Evolutionary conservation across 2,329 filamentous ascomycete genomes (phyloP), one percentile per base, ranked within the genome.

Genomic region (Aspergillus sp.): DNA sequence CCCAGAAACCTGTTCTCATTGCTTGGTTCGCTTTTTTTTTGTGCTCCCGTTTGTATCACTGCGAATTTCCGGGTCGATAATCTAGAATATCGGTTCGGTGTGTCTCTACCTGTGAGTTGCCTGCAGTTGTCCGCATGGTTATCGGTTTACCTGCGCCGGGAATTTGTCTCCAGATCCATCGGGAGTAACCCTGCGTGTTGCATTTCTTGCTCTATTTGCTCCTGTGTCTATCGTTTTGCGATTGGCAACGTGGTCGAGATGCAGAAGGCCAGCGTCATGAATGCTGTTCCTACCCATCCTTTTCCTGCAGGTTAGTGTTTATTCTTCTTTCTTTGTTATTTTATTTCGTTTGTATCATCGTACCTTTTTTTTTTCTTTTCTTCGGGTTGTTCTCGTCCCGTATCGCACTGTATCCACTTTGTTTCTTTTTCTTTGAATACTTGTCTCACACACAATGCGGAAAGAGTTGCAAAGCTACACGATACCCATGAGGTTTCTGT

Each of bases 221-320:
- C 33, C 15, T 17, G n/a, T 35, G 6, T 35, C 15, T 35, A 17
- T 35, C 33, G 33, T 7, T 7, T 35, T 35, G 25, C 15, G 33
- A 7, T 15, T 35, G n/a, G 25, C 9, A 30, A 10, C 25, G 4
- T 30, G 9, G 25, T 30, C 25, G 15, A 35, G 33, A 35, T 35
- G 33, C 13, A n/a, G 13, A 17, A n/a, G 3, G 13, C 15, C n/a
- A 17, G 15, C 15, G 33, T 17, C 33, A 17, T n/a, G 33, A 46
- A 48, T 41, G 53, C 51, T 19, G 46, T 45, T 22, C 47, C 45
- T 45, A 47, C 51, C 56, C 49, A 48, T 45, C 44, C 49, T 58
- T 52, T 55, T 47, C 47, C 48, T 56, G 55, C 56, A 60, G 60
- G 59, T 62, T 57, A 41, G 60, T 61, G 46, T 35, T n/a, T 38